Percentiles rank a stretch among this genome's conserved stretches.
These are phyloP conservation scores for Sporobolomyces roseus DNA, from an alignment of 768 basidiomycete genomes.

Conservation along the genomic window DNA sequence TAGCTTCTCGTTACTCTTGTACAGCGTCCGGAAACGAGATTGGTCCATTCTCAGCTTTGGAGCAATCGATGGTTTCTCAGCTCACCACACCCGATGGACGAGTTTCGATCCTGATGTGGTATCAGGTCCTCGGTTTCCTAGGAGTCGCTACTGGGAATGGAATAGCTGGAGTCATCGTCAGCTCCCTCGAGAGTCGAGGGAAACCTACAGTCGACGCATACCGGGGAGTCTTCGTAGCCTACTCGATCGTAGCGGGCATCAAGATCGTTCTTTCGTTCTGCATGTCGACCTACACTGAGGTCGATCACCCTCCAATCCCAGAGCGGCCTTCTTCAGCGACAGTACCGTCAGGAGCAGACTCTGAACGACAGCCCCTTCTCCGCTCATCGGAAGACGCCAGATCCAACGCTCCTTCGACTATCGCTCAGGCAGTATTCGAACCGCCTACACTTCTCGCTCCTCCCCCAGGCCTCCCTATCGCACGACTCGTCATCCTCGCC, in stretches of 20 bases:
- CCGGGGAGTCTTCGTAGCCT: conserved; percentile 18
- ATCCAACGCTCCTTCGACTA: neutral
- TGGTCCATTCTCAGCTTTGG: conserved; percentile 32
- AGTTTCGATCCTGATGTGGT: conserved; percentile 28
- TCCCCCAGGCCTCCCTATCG: conserved; percentile 10
- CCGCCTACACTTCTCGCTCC: neutral
- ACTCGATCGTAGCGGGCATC: conserved; percentile 8
- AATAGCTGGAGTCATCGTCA: conserved; percentile 13
- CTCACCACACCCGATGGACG: conserved; percentile 23
- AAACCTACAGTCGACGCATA: neutral
- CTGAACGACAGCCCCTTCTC: conserved; percentile 30
- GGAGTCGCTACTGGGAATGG: conserved; percentile 27
- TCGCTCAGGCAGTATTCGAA: neutral
- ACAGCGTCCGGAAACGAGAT: conserved; percentile 30
- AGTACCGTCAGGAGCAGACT: too few species aligned
- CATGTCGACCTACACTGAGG: conserved; percentile 16
- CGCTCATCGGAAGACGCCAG: neutral
- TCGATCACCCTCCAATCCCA: conserved; percentile 21
- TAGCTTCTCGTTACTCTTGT: neutral
- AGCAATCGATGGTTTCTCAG: conserved; percentile 25
- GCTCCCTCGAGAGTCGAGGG: neutral
- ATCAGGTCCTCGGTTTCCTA: conserved; percentile 28
- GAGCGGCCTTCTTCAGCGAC: neutral
- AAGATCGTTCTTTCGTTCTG: conserved; percentile 23
- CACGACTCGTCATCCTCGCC: conserved; percentile 30